phyloP scores from a whole-genome alignment of 768 basidiomycete genomes.

The Amylocystis lapponica region DNA sequence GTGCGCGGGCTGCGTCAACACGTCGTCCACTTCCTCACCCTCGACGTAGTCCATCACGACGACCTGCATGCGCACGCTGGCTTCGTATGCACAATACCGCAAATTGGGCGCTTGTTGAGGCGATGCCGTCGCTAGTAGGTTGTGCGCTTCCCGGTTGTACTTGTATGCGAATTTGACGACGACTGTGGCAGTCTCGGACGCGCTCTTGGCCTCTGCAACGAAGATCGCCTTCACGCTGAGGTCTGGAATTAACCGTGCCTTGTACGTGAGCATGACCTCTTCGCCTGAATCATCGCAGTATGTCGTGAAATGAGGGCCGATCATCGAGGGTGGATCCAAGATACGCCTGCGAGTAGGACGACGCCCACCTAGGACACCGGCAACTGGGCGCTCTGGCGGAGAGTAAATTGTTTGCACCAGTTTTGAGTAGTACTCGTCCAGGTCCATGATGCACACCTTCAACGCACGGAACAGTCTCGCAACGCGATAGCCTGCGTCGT shows the following conservation, averaged over 20 bases:
- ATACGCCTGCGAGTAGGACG: neutral
- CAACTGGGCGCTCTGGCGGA: neutral
- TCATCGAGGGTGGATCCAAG: neutral
- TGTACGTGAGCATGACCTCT: slow-evolving; percentile 4
- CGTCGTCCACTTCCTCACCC: neutral
- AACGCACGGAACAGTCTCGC: slow-evolving; percentile 7
- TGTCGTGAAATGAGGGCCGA: slow-evolving; percentile 4
- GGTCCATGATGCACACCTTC: neutral
- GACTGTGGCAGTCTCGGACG: neutral
- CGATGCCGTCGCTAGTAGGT: slow-evolving; percentile 1
- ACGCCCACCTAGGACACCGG: neutral
- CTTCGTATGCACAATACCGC: neutral
- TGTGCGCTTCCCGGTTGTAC: slow-evolving; percentile 1
- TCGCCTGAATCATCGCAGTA: neutral
- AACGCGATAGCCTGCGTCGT: slow-evolving; percentile 1
- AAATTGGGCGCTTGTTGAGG: no score
- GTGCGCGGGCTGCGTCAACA: neutral
- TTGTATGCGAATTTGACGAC: slow-evolving; percentile 3
- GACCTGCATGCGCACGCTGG: slow-evolving; percentile 7
- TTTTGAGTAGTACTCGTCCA: slow-evolving; percentile 3
- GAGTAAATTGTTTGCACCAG: neutral
- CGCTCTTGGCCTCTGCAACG: neutral
- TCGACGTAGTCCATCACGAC: slow-evolving; percentile 12
- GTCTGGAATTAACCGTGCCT: neutral
- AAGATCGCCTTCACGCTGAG: neutral